Conservation (phyloP, 768 basidiomycete species). For the Guyanaporus albipodus region DNA sequence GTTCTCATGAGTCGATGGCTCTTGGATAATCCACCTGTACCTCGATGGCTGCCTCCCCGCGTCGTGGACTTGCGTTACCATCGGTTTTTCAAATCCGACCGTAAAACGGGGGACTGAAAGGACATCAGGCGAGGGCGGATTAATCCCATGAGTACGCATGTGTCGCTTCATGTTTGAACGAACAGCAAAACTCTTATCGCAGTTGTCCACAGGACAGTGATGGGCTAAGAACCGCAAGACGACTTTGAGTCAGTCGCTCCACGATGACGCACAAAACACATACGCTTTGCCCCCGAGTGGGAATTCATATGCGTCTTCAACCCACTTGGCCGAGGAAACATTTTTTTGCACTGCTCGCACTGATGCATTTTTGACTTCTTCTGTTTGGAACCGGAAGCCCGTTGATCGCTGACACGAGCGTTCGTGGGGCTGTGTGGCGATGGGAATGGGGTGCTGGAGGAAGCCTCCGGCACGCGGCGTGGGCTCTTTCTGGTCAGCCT, state of each 20-base stretch:
- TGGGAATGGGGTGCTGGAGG: constrained; percentile 8
- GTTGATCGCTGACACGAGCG: constrained; percentile 9
- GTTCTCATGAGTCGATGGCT: constrained; percentile 28
- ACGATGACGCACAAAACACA: constrained; percentile 14
- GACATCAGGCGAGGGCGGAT: constrained; percentile 19
- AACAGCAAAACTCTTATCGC: constrained; percentile 67
- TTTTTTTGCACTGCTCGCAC: constrained; percentile 41
- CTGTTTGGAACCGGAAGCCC: constrained; percentile 7
- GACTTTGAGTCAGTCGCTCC: constrained; percentile 2
- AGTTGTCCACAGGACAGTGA: constrained; percentile 55
- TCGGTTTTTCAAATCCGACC: constrained; percentile 44
- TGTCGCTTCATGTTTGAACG: constrained; percentile 81
- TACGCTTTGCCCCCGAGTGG: constrained; percentile 49
- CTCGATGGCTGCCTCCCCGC: constrained; percentile 34
- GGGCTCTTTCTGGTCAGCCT: constrained; percentile 7
- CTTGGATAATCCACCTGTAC: constrained; percentile 41
- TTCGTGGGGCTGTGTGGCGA: constrained; percentile 6
- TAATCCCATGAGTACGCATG: constrained; percentile 67
- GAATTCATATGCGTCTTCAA: constrained; percentile 52
- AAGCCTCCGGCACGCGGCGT: constrained; percentile 7
- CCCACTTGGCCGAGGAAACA: constrained; percentile 50
- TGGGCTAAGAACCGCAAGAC: constrained; percentile 13
- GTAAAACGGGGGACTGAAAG: constrained; percentile 29
- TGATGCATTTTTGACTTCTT: constrained; percentile 50
- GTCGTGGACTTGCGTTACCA: constrained; percentile 43